Evolutionary conservation across 495 filamentous ascomycete species (phyloP), one percentile per base, ranked within the genome.

Genomic region (Aspergillus campestris): DNA sequence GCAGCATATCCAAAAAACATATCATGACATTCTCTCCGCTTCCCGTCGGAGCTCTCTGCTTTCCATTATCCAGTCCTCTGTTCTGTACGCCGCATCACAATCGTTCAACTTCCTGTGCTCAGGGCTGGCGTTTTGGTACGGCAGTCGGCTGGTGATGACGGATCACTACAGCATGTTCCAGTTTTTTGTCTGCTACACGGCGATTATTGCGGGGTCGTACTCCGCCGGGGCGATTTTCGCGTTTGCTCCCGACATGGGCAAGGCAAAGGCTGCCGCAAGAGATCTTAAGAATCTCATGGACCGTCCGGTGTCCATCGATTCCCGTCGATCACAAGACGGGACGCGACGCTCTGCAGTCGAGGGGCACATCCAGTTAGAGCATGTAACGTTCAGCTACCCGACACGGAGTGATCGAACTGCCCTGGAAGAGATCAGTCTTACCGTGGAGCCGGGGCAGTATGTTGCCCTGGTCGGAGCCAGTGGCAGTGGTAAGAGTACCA

Each of bases 401-500:
- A 8, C 29, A 7, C 37, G 48, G 9, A 24, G 18, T 6, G 27
- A 36, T 6, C 34, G 18, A 24, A 24, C 33, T 1, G 50, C 40
- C 1, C 30, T 52, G 12, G 34, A 45, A 48, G 46, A 42, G 13
- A 31, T 54, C 9, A 76, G 70, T 41, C 45, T 85, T 28, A 72
- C 62, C 5, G 77, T 84, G 31, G 62, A 74, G 41, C 73, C 76
- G 33, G 81, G 82, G 1, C 69, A 78, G 47, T 81, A 72, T 47
- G 74, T 72, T 1, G 83, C 80, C 2, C 63, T 86, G 6, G 81
- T 85, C 6, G 83, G 83, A 4, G 61, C 78, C 0, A 76, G 70
- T 5, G 83, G 83, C 12, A 80, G 75, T 30, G 83, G 83, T 15
- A 87, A 87, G 53, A 78, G 73, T 5, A 83, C 75, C 35, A 69